Base-by-base conservation (phyloP, 345 rosid species). In the Anastatica hierochuntica region DNA sequence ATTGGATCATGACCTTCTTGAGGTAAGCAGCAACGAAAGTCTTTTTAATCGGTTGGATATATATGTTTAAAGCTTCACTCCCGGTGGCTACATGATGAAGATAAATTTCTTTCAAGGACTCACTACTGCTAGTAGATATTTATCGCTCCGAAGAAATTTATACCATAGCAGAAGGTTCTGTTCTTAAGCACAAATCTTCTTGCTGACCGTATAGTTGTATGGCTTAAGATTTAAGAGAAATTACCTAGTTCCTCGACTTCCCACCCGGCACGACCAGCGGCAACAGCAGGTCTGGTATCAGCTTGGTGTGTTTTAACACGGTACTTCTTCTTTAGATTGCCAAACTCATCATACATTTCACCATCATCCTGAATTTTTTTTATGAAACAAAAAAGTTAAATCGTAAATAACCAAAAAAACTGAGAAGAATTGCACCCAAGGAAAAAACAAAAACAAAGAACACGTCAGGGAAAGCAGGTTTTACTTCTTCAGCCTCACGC, bases 221-320 rank as follows among this genome's bases (percentile, higher is more conserved):
- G n/a, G n/a, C n/a, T n/a, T n/a, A n/a, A n/a, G n/a, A n/a, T n/a
- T n/a, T n/a, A n/a, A n/a, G n/a, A n/a, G n/a, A n/a, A n/a, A n/a
- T n/a, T 61, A 68, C 98, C 98, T 72, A 88, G 64, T 51, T 88
- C 97, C 63, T 88, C 98, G 53, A 88, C 95, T 56, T 83, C 81
- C 98, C 98, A 92, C 23, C 98, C 98, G 9, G 98, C 95, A 68
- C 98, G 98, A 31, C 98, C 98, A 56, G 88, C 86, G 40, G 94
- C 86, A 72, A 73, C 77, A 15, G 46, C 77, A 47, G 66, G 75
- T 39, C 75, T 83, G 61, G 79, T 38, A 56, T 92, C 95, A 61
- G 80, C 76, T 76, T 74, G 85, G 50, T 80, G 85, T 42, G 83
- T 72, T 80, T 88, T 92, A 30, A 81, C 88, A 55, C 94, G 95